phyloP scores from a whole-genome alignment of 441 rosid genomes.

The Melastoma candidum region DNA sequence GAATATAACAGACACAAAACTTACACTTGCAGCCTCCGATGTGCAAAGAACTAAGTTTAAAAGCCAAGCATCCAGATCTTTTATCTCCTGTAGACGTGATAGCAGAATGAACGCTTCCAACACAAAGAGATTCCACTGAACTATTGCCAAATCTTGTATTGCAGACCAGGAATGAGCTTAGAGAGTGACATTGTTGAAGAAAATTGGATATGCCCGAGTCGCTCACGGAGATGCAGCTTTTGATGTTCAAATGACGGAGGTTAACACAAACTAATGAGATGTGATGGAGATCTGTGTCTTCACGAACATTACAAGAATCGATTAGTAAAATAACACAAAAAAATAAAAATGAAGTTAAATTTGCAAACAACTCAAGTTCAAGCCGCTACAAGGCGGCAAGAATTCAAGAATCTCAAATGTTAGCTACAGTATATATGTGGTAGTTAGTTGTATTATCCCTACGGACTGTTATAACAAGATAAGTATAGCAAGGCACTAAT shows the following conservation, averaged over 20 bases:
- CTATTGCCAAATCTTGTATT: conserved; percentile 56
- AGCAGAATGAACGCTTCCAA: conserved; percentile 21
- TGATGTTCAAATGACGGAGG: conserved; percentile 53
- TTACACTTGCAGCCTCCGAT: conserved; percentile 68
- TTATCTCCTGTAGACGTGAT: conserved; percentile 18
- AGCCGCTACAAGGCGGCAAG: no score
- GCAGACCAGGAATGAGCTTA: conserved; percentile 58
- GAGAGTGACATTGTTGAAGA: conserved; percentile 32
- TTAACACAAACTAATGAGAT: conserved; percentile 38
- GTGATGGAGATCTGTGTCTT: conserved; percentile 51
- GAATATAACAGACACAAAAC: conserved; percentile 8
- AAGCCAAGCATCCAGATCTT: conserved; percentile 29
- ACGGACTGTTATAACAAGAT: no score
- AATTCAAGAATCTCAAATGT: no score
- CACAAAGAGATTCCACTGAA: conserved; percentile 55
- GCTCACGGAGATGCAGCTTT: conserved; percentile 57
- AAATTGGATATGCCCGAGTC: conserved; percentile 56
- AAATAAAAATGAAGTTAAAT: not conserved
- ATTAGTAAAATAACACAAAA: conserved; percentile 7
- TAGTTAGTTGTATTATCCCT: no score
- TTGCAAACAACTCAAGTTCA: no score
- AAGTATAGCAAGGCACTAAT: no score
- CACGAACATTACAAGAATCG: conserved; percentile 16
- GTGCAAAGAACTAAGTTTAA: conserved; percentile 55
- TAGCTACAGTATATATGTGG: no score